These are phyloP conservation scores for Chytriomyces hyalinus DNA, from an alignment of 192 early-diverging fungal species.

Conservation along the genomic window DNA sequence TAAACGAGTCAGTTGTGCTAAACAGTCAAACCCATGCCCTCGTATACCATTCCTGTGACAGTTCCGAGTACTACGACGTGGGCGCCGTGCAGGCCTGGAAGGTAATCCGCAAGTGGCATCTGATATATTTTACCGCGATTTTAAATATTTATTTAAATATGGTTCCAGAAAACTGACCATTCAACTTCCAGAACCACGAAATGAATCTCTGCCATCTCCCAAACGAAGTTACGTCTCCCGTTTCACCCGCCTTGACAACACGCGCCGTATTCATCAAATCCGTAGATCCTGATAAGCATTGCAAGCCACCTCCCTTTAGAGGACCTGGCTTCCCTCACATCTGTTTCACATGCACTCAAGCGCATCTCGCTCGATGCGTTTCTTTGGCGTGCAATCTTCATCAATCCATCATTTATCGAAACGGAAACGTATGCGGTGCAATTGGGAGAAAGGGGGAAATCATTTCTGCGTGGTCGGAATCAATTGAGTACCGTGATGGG, in stretches of 20 bases:
- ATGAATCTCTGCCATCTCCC: not conserved
- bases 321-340: not conserved
- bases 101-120: conserved; percentile 5
- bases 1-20: not conserved
- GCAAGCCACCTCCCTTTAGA: not conserved
- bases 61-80: conserved; percentile 34
- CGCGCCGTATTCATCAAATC: not conserved
- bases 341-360: not conserved
- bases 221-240: not conserved
- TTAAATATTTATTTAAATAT: no score
- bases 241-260: not conserved
- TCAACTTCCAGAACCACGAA: not conserved
- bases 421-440: not conserved
- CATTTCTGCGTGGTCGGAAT: no score
- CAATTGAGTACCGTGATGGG: not conserved
- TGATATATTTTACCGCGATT: not conserved
- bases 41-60: conserved; percentile 29
- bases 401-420: not conserved
- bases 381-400: not conserved
- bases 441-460: not conserved
- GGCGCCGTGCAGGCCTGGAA: conserved; percentile 28
- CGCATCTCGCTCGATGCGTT: not conserved
- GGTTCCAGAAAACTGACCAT: not conserved
- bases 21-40: not conserved
- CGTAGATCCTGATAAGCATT: not conserved